Conservation (phyloP, 78 protist genomes). For the Dictyostelium firmibasis region DNA sequence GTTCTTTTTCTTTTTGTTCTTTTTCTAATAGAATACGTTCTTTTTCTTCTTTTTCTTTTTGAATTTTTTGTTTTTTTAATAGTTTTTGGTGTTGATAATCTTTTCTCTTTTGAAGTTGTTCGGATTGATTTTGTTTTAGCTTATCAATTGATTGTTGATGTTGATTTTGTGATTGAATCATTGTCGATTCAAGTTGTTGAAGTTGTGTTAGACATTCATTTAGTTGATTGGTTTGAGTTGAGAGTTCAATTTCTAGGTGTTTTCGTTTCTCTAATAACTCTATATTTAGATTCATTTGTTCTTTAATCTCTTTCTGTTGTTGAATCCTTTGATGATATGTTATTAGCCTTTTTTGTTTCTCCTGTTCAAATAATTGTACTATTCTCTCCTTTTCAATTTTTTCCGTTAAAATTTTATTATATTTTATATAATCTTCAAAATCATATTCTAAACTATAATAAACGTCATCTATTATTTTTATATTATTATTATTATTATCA, state of each 20-base stretch:
- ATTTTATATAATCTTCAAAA: slow-evolving; percentile 27
- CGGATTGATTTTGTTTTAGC: background rate
- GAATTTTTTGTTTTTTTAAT: background rate
- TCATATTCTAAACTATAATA: slow-evolving; percentile 62
- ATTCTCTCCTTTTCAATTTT: background rate
- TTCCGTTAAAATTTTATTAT: background rate
- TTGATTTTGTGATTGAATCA: background rate
- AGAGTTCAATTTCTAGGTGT: background rate
- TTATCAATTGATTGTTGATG: background rate
- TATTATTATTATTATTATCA: background rate
- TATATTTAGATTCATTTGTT: background rate
- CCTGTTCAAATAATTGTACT: background rate
- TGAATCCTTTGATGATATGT: background rate
- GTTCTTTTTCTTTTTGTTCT: background rate
- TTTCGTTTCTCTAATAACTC: background rate
- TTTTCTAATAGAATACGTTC: background rate
- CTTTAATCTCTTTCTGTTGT: background rate
- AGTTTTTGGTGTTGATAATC: background rate
- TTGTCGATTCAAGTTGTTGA: background rate
- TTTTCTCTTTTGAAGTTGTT: background rate
- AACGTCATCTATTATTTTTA: slow-evolving; percentile 27
- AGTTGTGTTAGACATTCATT: background rate
- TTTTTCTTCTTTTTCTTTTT: background rate
- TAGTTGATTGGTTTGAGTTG: background rate
- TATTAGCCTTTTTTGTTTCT: background rate